These are phyloP conservation scores for Myrmaecium sp. DNA, from an alignment of 2,329 filamentous ascomycete species.

Conservation along the genomic window DNA sequence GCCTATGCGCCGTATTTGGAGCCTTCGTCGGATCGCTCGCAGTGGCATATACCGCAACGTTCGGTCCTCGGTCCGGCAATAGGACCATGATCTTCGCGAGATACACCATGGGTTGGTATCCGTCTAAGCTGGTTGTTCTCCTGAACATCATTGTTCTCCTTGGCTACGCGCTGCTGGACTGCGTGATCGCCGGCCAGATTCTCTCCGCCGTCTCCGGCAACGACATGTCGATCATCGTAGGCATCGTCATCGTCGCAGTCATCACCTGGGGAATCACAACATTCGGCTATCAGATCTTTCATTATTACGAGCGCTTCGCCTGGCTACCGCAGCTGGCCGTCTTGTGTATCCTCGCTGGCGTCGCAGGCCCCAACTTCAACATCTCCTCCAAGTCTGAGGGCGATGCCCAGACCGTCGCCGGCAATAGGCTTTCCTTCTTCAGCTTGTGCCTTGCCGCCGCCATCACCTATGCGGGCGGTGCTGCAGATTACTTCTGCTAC, in stretches of 20 bases:
- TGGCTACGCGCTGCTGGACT: conserved; percentile 46
- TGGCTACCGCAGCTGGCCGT: conserved; percentile 48
- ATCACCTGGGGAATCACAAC: conserved; percentile 48
- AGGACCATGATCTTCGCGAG: conserved; percentile 45
- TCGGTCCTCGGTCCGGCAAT: conserved; percentile 44
- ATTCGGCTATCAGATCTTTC: conserved; percentile 51
- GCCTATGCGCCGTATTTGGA: conserved; percentile 40
- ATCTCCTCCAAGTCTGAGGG: conserved; percentile 32
- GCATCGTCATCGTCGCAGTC: conserved; percentile 47
- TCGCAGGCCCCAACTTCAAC: conserved; percentile 44
- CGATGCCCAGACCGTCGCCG: conserved; percentile 34
- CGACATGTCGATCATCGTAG: conserved; percentile 46
- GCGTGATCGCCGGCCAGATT: conserved; percentile 51
- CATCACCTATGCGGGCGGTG: conserved; percentile 45
- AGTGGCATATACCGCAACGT: conserved; percentile 44
- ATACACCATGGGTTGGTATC: conserved; percentile 50
- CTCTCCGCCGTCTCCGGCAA: conserved; percentile 45
- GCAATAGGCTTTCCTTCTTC: conserved; percentile 50
- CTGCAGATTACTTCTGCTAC: conserved; percentile 54
- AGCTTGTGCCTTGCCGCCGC: conserved; percentile 48
- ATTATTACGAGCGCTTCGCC: conserved; percentile 51
- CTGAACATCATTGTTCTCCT: conserved; percentile 46
- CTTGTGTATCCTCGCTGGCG: conserved; percentile 43
- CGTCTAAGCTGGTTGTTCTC: conserved; percentile 44
- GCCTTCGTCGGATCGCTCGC: conserved; percentile 36